Evolutionary conservation across 495 filamentous ascomycete species (phyloP), one percentile per base, ranked within the genome.

Genomic region (Neurospora sp.): DNA sequence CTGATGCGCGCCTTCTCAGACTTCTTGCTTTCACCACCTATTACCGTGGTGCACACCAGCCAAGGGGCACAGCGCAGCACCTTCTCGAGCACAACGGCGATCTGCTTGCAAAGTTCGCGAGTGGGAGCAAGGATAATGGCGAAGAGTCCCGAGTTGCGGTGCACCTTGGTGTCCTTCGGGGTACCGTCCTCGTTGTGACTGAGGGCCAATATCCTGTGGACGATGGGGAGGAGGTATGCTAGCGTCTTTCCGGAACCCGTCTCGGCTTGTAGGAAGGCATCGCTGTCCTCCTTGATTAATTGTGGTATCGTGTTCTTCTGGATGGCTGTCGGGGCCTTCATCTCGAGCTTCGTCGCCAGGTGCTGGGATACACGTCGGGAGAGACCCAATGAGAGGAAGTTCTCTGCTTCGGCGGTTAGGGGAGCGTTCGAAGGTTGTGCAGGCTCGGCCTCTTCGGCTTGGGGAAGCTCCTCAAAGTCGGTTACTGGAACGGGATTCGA

Each of bases 191-290:
- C 83, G 75, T 80, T 79, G n/a, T 82, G 78, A 54, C 93, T 94
- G 31, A 97, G 83, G 12, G 87, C 83, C 84, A 97, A 91, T 70
- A 99, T 92, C 60, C 93, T 86, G 76, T 99, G 91, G 20, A 98
- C 90, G 44, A 99, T 92, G 2, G 96, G 96, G 6, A 99, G 81
- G 11, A 98, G 86, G 80, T 98, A 99, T 41, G 96, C 94, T 70
- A 99, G 82, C 5, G 96, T 99, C 83, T 99, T 99, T 79, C 96
- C 96, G 0, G 96, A 99, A 40, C 96, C 96, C 0, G 96, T 99
- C 82, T 99, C 92, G 16, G 96, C 96, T 80, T 98, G 96, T 37
- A 99, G 91, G 79, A 98, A 98, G 18, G 95, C 96, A 85, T 99
- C 96, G 46, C 86, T 89, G 77, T 97, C 92, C 60, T 92, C 91